Evolutionary conservation across 805 yeast genomes (phyloP).

Genomic region (Starmerella sp.): DNA sequence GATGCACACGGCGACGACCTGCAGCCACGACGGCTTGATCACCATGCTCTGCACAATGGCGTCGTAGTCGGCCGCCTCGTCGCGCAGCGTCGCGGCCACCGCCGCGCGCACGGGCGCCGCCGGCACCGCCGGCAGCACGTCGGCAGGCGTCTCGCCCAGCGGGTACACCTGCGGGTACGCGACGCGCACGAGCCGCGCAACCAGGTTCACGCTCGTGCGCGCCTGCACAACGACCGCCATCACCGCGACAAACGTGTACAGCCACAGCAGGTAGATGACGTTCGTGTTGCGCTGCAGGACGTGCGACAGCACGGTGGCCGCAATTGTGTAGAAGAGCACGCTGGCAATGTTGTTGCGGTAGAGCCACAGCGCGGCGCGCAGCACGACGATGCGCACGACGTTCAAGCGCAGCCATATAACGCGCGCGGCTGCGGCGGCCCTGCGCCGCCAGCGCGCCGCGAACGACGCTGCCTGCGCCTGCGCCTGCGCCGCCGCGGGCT

Average conservation of each 20-base stretch:
- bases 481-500: no score
- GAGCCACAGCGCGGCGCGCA: not conserved
- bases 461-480: conserved; percentile 29
- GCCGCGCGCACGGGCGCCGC: not conserved
- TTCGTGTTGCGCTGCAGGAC: not conserved
- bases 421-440: no score
- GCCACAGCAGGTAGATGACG: not conserved
- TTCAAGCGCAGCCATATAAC: no score
- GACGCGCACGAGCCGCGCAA: not conserved
- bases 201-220: not conserved
- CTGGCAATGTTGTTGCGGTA: not conserved
- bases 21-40: conserved; percentile 1
- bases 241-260: not conserved
- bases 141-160: not conserved
- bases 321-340: not conserved
- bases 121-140: not conserved
- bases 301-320: not conserved
- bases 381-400: not conserved
- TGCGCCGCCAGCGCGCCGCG: no score
- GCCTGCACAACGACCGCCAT: not conserved
- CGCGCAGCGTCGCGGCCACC: not conserved
- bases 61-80: not conserved
- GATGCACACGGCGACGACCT: not conserved
- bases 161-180: not conserved
- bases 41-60: not conserved